A percentile compares a stretch with the other conserved stretches of the same genome.
phyloP scores from a whole-genome alignment of 257 asterid species.

The Anisodus acutangulus region DNA sequence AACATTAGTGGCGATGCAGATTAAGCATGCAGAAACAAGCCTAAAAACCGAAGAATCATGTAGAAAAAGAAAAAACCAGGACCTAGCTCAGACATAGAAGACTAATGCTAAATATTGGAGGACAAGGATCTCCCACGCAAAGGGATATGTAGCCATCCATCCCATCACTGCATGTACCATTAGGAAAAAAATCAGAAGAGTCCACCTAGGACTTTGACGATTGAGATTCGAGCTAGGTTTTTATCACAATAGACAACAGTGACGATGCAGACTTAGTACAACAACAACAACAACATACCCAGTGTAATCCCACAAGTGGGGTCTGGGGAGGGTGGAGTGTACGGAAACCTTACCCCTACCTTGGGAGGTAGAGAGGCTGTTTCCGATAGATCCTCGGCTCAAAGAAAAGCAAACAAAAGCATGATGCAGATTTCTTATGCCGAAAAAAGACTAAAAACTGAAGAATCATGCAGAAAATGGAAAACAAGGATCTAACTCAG shows the following conservation, averaged over 20 bases:
- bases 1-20: background rate
- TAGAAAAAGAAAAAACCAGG: background rate
- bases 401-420: no score
- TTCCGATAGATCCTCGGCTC: no score
- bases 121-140: conserved; percentile 93
- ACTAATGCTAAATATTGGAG: conserved; percentile 63
- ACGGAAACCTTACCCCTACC: no score
- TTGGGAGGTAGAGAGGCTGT: no score
- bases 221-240: background rate
- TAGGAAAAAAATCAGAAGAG: conserved; percentile 41
- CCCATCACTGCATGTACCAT: conserved; percentile 28
- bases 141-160: conserved; percentile 87
- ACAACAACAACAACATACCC: no score
- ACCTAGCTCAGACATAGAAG: background rate
- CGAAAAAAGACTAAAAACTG: background rate
- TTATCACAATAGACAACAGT: background rate
- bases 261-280: background rate
- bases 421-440: background rate
- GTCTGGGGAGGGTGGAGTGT: no score
- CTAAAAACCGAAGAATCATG: background rate
- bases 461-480: background rate
- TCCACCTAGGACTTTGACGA: conserved; percentile 34
- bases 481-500: conserved; percentile 11
- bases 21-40: background rate
- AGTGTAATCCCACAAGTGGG: no score